Conservation (phyloP, 345 rosid genomes). For the Melaleuca alternifolia region DNA sequence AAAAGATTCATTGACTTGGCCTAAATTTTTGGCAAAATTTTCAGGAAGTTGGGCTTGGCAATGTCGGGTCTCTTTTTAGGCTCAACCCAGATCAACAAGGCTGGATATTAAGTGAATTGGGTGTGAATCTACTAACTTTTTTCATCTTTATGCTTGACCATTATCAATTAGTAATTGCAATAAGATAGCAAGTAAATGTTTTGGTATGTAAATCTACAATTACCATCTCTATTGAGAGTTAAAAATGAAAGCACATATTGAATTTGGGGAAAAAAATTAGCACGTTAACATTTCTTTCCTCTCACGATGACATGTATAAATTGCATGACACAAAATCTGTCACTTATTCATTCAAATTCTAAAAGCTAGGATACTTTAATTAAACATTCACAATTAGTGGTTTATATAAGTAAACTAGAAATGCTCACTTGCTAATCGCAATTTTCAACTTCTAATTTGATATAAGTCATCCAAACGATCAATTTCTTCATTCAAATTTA, state of each 20-base stretch:
- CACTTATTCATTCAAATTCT: neutral
- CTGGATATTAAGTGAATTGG: neutral
- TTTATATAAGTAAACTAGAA: neutral
- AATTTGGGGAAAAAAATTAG: neutral
- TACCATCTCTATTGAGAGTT: neutral
- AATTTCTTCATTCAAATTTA: neutral
- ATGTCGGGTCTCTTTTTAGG: neutral
- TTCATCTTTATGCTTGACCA: neutral
- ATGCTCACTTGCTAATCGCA: neutral
- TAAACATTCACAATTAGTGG: neutral
- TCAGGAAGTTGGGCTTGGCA: neutral
- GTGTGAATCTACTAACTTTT: neutral
- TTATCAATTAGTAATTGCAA: neutral
- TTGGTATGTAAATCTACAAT: neutral
- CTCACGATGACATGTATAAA: neutral
- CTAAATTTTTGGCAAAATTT: neutral
- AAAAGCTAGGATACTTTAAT: neutral
- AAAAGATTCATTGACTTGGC: neutral
- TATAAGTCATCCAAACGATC: neutral
- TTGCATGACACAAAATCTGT: neutral
- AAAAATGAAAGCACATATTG: neutral
- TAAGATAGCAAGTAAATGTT: neutral
- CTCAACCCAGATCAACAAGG: neutral
- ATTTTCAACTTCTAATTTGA: neutral
- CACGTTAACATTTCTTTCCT: neutral